Evolutionary conservation across 257 asterid genomes (phyloP).

Genomic region (Verbascum thapsus): DNA sequence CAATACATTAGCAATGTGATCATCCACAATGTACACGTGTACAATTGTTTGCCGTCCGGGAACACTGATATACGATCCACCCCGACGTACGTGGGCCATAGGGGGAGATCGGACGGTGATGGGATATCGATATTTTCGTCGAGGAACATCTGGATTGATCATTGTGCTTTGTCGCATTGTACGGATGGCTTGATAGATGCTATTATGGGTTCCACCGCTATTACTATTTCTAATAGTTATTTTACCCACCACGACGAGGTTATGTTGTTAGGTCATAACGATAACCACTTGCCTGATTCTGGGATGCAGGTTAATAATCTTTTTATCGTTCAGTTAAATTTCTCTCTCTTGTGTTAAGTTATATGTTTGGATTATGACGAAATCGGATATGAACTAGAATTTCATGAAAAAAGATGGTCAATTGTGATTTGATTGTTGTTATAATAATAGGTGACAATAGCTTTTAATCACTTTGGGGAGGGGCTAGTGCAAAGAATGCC

Average conservation of each 20-base stretch:
- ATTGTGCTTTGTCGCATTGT: conserved; percentile 74
- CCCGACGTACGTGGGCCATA: conserved; percentile 64
- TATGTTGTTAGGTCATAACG: conserved; percentile 82
- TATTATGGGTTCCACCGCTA: conserved; percentile 79
- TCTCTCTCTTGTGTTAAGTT: too few species aligned
- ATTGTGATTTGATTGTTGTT: neutral
- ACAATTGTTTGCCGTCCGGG: conserved; percentile 69
- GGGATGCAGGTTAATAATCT: conserved; percentile 83
- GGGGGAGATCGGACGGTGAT: conserved; percentile 85
- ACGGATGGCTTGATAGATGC: conserved; percentile 83
- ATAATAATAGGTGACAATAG: conserved; percentile 54
- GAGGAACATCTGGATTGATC: conserved; percentile 79
- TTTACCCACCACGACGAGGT: conserved; percentile 79
- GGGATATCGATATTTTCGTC: conserved; percentile 65
- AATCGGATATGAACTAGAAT: too few species aligned
- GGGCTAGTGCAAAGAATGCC: conserved; percentile 73
- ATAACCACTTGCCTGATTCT: conserved; percentile 53
- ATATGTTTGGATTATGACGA: too few species aligned
- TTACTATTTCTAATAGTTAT: conserved; percentile 73
- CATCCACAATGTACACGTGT: conserved; percentile 63
- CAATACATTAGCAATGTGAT: conserved; percentile 67
- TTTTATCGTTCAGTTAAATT: neutral
- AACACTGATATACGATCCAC: conserved; percentile 58
- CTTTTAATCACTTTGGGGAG: conserved; percentile 66
- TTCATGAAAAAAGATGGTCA: too few species aligned